A percentile compares a stretch with the other conserved stretches of the same genome.
phyloP scores from a whole-genome alignment of 2,329 filamentous ascomycete species.

The Trichoderma simmonsii region DNA sequence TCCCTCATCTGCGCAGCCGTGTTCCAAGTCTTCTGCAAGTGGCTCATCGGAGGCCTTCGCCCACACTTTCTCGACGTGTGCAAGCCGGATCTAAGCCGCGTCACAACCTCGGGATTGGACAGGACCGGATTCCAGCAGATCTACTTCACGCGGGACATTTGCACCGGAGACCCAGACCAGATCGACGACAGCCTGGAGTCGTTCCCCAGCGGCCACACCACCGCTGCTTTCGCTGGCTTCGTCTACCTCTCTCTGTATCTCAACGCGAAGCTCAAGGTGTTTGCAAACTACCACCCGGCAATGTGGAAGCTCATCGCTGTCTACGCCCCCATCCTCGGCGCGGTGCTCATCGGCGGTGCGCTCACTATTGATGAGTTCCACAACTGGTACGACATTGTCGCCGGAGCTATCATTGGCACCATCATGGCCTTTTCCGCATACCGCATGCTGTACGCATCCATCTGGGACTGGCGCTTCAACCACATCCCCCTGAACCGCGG shows the following conservation, averaged over 20 bases:
- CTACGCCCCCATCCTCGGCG: conserved; percentile 65
- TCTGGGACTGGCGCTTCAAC: conserved; percentile 66
- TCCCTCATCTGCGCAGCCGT: conserved; percentile 67
- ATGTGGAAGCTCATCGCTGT: conserved; percentile 70
- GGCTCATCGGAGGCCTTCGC: conserved; percentile 69
- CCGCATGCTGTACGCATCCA: conserved; percentile 63
- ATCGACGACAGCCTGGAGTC: conserved; percentile 69
- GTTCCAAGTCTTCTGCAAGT: conserved; percentile 75
- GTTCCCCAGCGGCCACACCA: conserved; percentile 71
- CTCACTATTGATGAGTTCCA: conserved; percentile 72
- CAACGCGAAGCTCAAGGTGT: conserved; percentile 76
- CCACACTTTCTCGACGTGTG: conserved; percentile 71
- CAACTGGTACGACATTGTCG: conserved; percentile 72
- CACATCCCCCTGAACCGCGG: conserved; percentile 63
- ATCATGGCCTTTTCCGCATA: conserved; percentile 63
- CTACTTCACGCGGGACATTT: conserved; percentile 68
- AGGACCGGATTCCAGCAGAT: conserved; percentile 53
- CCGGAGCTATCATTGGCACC: conserved; percentile 63
- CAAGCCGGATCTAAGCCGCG: conserved; percentile 46
- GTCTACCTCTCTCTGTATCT: conserved; percentile 70
- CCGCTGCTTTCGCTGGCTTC: conserved; percentile 69
- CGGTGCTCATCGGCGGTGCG: conserved; percentile 64
- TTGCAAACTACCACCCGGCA: conserved; percentile 66
- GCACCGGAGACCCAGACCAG: conserved; percentile 60
- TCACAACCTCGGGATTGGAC: conserved; percentile 39